Evolutionary conservation across 768 basidiomycete species (phyloP).

Genomic region (Serendipita sp.): DNA sequence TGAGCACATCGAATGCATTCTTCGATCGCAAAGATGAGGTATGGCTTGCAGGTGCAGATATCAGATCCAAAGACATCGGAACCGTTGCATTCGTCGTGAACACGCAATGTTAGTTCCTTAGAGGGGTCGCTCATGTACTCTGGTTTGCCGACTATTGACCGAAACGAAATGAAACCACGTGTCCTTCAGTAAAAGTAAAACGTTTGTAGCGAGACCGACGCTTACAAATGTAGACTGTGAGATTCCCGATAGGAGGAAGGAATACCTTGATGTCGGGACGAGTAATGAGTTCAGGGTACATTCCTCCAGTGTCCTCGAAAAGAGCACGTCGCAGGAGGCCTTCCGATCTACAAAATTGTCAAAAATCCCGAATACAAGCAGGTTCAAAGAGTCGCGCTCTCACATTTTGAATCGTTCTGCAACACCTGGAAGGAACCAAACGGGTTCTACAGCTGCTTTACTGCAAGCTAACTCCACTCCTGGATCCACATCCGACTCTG

Average conservation of each 20-base stretch:
- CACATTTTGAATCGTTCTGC: slow-evolving; percentile 89
- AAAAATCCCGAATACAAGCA: background rate
- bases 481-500: slow-evolving; percentile 36
- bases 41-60: slow-evolving; percentile 87
- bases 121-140: slow-evolving; percentile 56
- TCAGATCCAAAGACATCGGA: slow-evolving; percentile 94
- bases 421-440: slow-evolving; percentile 89
- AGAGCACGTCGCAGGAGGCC: slow-evolving; percentile 70
- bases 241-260: slow-evolving; percentile 81
- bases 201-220: slow-evolving; percentile 5
- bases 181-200: background rate
- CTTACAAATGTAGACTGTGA: slow-evolving; percentile 85
- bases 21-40: slow-evolving; percentile 74
- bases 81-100: slow-evolving; percentile 93
- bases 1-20: slow-evolving; percentile 78
- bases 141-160: slow-evolving; percentile 56
- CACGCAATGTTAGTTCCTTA: slow-evolving; percentile 72
- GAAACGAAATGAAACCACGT: background rate
- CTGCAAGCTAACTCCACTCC: slow-evolving; percentile 80
- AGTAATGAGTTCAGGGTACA: slow-evolving; percentile 92
- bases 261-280: slow-evolving; percentile 92
- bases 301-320: slow-evolving; percentile 92
- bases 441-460: slow-evolving; percentile 92
- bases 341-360: slow-evolving; percentile 42
- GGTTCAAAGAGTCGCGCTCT: slow-evolving; percentile 18